Percentiles rank a stretch among this genome's conserved stretches.
These are phyloP conservation scores for Cyclocybe cylindracea DNA, from an alignment of 768 basidiomycete species.

Conservation along the genomic window DNA sequence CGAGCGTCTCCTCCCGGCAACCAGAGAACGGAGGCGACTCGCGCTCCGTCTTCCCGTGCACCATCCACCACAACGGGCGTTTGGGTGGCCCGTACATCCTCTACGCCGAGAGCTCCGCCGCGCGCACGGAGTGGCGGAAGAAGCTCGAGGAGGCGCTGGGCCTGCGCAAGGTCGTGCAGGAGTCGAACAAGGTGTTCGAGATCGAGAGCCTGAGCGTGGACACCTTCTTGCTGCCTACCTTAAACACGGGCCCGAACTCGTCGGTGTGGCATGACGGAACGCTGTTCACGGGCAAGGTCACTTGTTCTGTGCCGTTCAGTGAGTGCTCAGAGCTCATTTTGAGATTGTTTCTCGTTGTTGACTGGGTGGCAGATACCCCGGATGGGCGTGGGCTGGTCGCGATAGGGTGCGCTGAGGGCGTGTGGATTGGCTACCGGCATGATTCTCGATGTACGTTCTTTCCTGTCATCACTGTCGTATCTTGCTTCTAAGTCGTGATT, in stretches of 20 bases:
- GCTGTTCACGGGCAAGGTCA: slow-evolving; percentile 80
- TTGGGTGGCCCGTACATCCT: slow-evolving; percentile 81
- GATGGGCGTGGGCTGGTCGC: slow-evolving; percentile 85
- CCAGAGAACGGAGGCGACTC: slow-evolving; percentile 52
- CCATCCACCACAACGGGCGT: slow-evolving; percentile 85
- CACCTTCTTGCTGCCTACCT: slow-evolving; percentile 77
- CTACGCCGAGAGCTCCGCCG: slow-evolving; percentile 75
- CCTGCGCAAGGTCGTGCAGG: slow-evolving; percentile 83
- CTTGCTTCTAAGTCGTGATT: slow-evolving; percentile 26
- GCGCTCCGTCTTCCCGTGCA: slow-evolving; percentile 80
- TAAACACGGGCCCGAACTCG: slow-evolving; percentile 43
- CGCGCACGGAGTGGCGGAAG: slow-evolving; percentile 83
- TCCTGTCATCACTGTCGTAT: not conserved
- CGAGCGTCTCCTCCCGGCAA: slow-evolving; percentile 22
- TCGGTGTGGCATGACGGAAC: slow-evolving; percentile 72
- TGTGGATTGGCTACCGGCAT: slow-evolving; percentile 92
- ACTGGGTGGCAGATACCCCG: slow-evolving; percentile 75
- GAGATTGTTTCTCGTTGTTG: not conserved
- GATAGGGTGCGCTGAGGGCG: slow-evolving; percentile 89
- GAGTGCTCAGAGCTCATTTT: slow-evolving; percentile 23
- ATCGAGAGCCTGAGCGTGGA: slow-evolving; percentile 86
- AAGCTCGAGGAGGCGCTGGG: slow-evolving; percentile 91
- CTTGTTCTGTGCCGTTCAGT: slow-evolving; percentile 94
- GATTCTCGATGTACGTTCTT: slow-evolving; percentile 74
- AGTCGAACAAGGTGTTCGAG: slow-evolving; percentile 95